Percentiles rank a stretch among this genome's conserved stretches.
Conservation (phyloP, 352 stramenopile genomes). For the Aphanomyces invadans region DNA sequence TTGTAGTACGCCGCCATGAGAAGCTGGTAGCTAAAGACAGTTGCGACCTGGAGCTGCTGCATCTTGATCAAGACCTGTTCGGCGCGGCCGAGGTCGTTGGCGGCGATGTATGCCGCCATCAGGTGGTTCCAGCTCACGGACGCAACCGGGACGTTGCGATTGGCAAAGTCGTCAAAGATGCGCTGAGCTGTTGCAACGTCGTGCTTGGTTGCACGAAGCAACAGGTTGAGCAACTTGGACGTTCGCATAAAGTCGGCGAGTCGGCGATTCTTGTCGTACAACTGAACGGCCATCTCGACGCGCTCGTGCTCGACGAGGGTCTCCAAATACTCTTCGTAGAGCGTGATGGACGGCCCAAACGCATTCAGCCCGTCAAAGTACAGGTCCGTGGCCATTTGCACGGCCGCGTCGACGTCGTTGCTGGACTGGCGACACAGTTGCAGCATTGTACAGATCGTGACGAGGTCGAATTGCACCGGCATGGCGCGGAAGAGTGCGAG, state of each 20-base stretch:
- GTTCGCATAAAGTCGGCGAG: background rate
- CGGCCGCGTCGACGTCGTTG: conserved; percentile 32
- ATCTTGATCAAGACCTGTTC: conserved; percentile 43
- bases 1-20: conserved; percentile 62
- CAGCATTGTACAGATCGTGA: conserved; percentile 70
- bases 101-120: conserved; percentile 51
- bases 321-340: conserved; percentile 37
- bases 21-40: conserved; percentile 62
- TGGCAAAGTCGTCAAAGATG: conserved; percentile 55
- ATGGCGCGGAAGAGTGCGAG: conserved; percentile 48
- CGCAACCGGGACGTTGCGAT: conserved; percentile 44
- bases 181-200: conserved; percentile 39
- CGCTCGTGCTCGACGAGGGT: conserved; percentile 5
- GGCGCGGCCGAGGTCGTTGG: conserved; percentile 43
- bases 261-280: background rate
- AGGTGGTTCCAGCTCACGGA: conserved; percentile 70
- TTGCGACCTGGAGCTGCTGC: conserved; percentile 35
- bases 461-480: conserved; percentile 45
- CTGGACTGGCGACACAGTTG: conserved; percentile 51
- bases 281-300: background rate
- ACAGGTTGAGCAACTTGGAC: conserved; percentile 72
- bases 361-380: conserved; percentile 35
- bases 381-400: conserved; percentile 36
- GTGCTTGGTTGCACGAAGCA: conserved; percentile 39
- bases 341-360: conserved; percentile 49